Evolutionary conservation across 2,329 filamentous ascomycete genomes (phyloP), one percentile per base, ranked within the genome.

Genomic region (Xylaria hypoxylon): DNA sequence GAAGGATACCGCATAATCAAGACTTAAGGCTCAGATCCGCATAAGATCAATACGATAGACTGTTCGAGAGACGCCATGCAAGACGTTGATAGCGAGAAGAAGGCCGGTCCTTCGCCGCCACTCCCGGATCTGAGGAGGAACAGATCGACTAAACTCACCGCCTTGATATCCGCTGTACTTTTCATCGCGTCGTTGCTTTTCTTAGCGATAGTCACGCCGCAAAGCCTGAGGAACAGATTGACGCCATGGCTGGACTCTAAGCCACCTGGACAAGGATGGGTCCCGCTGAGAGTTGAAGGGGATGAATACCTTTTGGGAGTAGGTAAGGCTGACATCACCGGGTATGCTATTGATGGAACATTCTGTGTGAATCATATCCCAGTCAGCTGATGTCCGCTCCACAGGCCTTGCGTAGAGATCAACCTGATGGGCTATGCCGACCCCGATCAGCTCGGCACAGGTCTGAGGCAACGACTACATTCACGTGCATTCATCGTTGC

Each of bases 371-470:
- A 26, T 15, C 22, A 26, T 26, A 13, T 24, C 33, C 19, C 17
- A 33, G 15, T 26, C n/a, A 24, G 22, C 59, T 68, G 19, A 68
- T 48, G 6, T 42, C 33, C 10, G 50, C 52, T 42, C 26, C 26
- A 8, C 24, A 76, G 92, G 2, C 93, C 94, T 0, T 93, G 96
- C 13, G 94, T 96, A 24, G 93, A 97, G 78, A 87, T 97, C 75
- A 94, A 93, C 74, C 86, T 97, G 77, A 96, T 95, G 85, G 94
- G 94, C 68, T 97, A 97, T 82, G 95, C 95, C 35, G 92, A 94
- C 78, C 83, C 90, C n/a, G 87, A 87, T 47, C 95, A 98, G 80
- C 81, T 91, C 33, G 95, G 95, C 51, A 90, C 89, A 2, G 95
- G 95, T 24, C 83, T 98, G 57, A 90, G 94, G 55, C 95, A 98